Evolutionary conservation across 164 flowering plant genomes (phyloP).

Genomic region (Hamamelis virginiana): DNA sequence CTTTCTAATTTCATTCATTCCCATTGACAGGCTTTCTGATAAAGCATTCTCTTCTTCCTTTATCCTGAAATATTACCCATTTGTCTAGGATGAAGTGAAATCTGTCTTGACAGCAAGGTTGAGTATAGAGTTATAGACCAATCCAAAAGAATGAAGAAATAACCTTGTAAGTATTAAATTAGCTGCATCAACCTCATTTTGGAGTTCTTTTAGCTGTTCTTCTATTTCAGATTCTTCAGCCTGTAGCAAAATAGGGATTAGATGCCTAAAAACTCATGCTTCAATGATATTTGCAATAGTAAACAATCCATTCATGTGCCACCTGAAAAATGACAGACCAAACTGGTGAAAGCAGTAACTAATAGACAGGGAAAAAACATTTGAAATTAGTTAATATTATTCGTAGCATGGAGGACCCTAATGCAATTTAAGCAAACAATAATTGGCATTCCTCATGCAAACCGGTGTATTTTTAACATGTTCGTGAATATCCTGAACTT

Average conservation of each 20-base stretch:
- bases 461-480: conserved; percentile 76
- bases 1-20: conserved; percentile 32
- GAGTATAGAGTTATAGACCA: neutral
- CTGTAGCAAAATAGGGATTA: conserved; percentile 29
- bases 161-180: conserved; percentile 47
- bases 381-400: neutral
- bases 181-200: conserved; percentile 52
- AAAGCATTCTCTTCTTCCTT: conserved; percentile 60
- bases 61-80: conserved; percentile 42
- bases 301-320: neutral
- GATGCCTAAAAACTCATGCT: neutral
- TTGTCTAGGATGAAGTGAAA: conserved; percentile 1
- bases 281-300: neutral
- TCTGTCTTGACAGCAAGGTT: neutral
- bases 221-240: conserved; percentile 72
- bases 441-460: too few species aligned
- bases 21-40: conserved; percentile 31
- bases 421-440: neutral
- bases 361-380: neutral
- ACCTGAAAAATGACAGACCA: neutral
- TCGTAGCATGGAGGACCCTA: neutral
- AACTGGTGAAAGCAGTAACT: neutral
- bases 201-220: conserved; percentile 49
- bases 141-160: conserved; percentile 2
- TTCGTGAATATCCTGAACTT: too few species aligned